Evolutionary conservation across 345 rosid species (phyloP), one percentile per base, ranked within the genome.

Genomic region (Eucalyptus cladocalyx): DNA sequence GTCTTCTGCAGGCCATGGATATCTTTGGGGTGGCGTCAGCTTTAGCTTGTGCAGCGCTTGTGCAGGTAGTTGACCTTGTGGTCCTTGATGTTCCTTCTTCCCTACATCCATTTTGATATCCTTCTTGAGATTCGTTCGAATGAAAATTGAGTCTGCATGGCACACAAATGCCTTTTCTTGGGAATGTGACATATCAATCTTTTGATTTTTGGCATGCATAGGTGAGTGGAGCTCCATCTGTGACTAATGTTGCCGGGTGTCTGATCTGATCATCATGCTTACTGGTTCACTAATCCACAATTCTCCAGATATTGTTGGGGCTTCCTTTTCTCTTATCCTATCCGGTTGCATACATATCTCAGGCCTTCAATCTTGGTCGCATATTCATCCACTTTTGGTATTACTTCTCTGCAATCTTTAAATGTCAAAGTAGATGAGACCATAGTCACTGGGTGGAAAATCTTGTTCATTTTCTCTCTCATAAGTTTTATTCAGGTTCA

Each of bases 331-430:
- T 98, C 90, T n/a, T 93, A 45, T 87, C 97, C 58, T 65, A 95
- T 91, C 98, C 99, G 9, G 56, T 95, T 87, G 93, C 95, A 62
- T 98, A 98, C 90, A 88, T 98, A 81, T 94, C 98, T 11, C 91
- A 93, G 87, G 99, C 99, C 89, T 98, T 98, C 95, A 96, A 98
- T 92, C 97, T 97, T 92, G 98, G 99, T 86, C 97, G 98, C 30
- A 95, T 98, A 88, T 96, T 98, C 93, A 95, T 97, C 92, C 99
- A 98, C 92, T 98, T 97, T 93, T 98, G 98, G 99, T 98, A 96
- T 26, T 26, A 49, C 40, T 87, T 34, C 24, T 34, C 43, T 58
- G 7, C 12, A 34, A 13, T 47, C 45, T 48, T 67, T 11, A 37
- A 76, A 21, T 76, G 85, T 76, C 14, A 76, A 76, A 37, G 30